These are phyloP conservation scores for Trichoderma breve DNA, from an alignment of 2,329 filamentous ascomycete genomes.

Conservation along the genomic window DNA sequence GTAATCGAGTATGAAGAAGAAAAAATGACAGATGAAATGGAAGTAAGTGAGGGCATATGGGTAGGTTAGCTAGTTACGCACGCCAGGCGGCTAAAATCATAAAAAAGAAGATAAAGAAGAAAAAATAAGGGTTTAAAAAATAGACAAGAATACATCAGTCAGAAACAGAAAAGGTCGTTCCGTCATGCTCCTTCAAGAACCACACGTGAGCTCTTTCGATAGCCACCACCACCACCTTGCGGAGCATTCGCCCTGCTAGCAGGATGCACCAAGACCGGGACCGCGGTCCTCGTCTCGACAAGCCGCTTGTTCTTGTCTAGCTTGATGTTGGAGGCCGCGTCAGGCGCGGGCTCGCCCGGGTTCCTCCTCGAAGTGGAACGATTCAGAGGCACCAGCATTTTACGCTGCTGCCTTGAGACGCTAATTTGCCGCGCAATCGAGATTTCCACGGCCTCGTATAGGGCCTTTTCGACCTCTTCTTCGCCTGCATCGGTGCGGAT, in stretches of 20 bases:
- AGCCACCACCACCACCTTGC: constrained; percentile 34
- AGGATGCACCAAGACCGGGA: constrained; percentile 46
- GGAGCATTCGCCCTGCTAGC: constrained; percentile 31
- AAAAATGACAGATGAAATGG: neutral
- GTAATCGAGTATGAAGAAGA: neutral
- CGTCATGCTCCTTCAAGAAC: constrained; percentile 45
- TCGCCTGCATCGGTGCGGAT: constrained; percentile 5
- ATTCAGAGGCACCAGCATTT: constrained; percentile 56
- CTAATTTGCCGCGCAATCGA: constrained; percentile 69
- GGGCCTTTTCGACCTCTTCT: constrained; percentile 30
- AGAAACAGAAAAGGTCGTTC: neutral
- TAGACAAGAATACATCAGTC: constrained; percentile 13
- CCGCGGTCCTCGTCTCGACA: constrained; percentile 41
- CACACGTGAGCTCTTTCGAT: constrained; percentile 54
- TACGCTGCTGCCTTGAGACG: constrained; percentile 60
- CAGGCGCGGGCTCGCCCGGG: neutral
- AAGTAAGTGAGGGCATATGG: neutral
- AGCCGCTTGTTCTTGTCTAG: constrained; percentile 30
- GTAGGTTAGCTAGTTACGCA: neutral
- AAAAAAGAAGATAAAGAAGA: neutral
- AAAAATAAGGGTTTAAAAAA: neutral
- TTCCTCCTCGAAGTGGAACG: constrained; percentile 28
- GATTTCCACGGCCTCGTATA: constrained; percentile 57
- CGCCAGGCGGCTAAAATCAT: neutral
- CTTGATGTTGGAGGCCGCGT: constrained; percentile 6